Evolutionary conservation across 768 basidiomycete genomes (phyloP).

Genomic region (Rhodosporidiobolus odoratus): DNA sequence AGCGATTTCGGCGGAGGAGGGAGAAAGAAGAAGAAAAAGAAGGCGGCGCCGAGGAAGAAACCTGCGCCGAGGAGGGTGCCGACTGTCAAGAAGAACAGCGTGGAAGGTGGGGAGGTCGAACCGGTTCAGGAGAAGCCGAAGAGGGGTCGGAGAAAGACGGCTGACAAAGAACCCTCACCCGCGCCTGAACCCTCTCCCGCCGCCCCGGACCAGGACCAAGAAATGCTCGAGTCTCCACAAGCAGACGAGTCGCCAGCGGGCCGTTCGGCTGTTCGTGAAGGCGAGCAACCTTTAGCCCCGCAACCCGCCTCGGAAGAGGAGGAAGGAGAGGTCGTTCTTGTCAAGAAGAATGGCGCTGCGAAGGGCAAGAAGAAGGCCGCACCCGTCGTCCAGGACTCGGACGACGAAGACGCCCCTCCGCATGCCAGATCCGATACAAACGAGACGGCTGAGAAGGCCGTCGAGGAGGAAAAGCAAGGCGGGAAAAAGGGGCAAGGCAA

Average conservation of each 20-base stretch:
- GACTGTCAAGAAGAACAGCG: conserved; percentile 8
- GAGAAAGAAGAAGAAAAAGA: conserved; percentile 1
- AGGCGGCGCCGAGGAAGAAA: conserved; percentile 1
- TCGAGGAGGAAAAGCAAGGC: not conserved
- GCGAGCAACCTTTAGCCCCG: conserved; percentile 7
- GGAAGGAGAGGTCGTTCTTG: not conserved
- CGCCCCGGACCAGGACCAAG: not conserved
- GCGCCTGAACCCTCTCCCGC: not conserved
- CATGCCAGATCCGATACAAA: not conserved
- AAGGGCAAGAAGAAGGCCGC: conserved; percentile 2
- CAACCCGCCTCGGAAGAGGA: conserved; percentile 20
- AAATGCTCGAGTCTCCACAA: too few species aligned
- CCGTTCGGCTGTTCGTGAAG: not conserved
- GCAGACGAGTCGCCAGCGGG: not conserved
- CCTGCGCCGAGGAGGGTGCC: not conserved
- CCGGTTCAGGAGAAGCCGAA: not conserved
- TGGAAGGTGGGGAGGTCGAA: not conserved
- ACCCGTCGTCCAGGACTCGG: not conserved
- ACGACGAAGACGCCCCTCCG: not conserved
- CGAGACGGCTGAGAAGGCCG: not conserved
- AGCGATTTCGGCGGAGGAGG: not conserved
- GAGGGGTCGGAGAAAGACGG: not conserved
- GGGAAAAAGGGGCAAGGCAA: not conserved
- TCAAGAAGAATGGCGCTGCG: not conserved
- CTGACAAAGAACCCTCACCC: too few species aligned